Evolutionary conservation across 2,329 filamentous ascomycete species (phyloP).

Genomic region (Pestalotiopsis sp.): DNA sequence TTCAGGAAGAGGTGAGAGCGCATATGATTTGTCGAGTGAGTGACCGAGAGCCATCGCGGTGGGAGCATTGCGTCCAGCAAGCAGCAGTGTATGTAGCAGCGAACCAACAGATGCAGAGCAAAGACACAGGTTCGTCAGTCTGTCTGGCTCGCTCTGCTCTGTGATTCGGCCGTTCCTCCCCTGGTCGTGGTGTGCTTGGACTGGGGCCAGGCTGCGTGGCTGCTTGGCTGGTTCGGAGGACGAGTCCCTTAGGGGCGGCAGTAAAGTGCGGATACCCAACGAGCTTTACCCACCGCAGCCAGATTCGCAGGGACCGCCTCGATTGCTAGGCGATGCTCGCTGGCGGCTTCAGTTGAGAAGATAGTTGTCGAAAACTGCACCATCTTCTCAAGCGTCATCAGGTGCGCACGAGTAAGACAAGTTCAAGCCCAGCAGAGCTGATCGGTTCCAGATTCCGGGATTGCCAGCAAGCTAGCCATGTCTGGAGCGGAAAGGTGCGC

Average conservation of each 20-base stretch:
- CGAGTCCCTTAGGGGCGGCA: neutral
- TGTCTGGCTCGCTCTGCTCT: neutral
- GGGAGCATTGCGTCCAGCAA: neutral
- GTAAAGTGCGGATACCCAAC: neutral
- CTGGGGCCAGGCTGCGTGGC: neutral
- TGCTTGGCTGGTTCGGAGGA: neutral
- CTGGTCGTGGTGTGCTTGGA: neutral
- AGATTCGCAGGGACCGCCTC: neutral
- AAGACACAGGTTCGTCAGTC: neutral
- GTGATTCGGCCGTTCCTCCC: neutral
- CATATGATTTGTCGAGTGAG: neutral
- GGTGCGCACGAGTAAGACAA: neutral
- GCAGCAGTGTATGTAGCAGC: neutral
- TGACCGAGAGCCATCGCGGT: neutral
- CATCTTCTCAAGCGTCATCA: neutral
- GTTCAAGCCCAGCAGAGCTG: neutral
- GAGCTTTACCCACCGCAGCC: neutral
- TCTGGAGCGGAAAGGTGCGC: neutral
- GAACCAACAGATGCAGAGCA: neutral
- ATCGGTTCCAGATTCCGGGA: neutral
- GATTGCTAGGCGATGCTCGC: neutral
- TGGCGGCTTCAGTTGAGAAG: neutral
- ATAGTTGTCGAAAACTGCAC: neutral
- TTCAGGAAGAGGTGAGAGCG: neutral
- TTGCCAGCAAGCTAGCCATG: neutral